These are phyloP conservation scores for Fistulina hepatica DNA, from an alignment of 1,284 basidiomycete genomes.

Conservation along the genomic window DNA sequence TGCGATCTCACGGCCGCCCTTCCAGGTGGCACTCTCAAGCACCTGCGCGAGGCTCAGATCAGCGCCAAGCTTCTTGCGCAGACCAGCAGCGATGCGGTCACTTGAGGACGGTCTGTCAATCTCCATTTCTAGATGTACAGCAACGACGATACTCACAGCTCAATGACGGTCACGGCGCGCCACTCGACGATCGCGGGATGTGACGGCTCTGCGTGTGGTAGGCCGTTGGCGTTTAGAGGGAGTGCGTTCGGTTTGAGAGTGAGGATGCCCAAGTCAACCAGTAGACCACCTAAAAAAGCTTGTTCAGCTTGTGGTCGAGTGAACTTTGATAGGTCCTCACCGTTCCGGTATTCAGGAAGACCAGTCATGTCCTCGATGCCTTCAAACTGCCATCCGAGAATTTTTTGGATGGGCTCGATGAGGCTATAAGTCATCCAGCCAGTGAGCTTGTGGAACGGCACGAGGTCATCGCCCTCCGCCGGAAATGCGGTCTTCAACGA, in stretches of 20 bases:
- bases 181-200: conserved; percentile 93
- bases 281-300: conserved; percentile 57
- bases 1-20: conserved; percentile 87
- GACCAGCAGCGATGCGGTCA: conserved; percentile 67
- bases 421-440: conserved; percentile 90
- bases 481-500: conserved; percentile 32
- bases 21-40: conserved; percentile 92
- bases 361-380: conserved; percentile 75
- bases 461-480: conserved; percentile 49
- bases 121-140: no score
- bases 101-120: conserved; percentile 28
- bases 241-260: conserved; percentile 43
- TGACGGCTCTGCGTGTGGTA: conserved; percentile 58
- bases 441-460: conserved; percentile 93
- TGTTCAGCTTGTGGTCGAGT: not conserved
- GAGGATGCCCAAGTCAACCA: conserved; percentile 77
- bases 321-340: conserved; percentile 25
- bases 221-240: conserved; percentile 33
- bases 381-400: conserved; percentile 68
- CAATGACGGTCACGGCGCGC: conserved; percentile 89
- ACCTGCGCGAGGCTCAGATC: conserved; percentile 75
- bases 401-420: conserved; percentile 70
- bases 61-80: conserved; percentile 47
- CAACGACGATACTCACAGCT: conserved; percentile 49
- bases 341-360: conserved; percentile 84